These are phyloP conservation scores for Colletotrichum paranaense DNA, from an alignment of 2,329 filamentous ascomycete species.

Conservation along the genomic window DNA sequence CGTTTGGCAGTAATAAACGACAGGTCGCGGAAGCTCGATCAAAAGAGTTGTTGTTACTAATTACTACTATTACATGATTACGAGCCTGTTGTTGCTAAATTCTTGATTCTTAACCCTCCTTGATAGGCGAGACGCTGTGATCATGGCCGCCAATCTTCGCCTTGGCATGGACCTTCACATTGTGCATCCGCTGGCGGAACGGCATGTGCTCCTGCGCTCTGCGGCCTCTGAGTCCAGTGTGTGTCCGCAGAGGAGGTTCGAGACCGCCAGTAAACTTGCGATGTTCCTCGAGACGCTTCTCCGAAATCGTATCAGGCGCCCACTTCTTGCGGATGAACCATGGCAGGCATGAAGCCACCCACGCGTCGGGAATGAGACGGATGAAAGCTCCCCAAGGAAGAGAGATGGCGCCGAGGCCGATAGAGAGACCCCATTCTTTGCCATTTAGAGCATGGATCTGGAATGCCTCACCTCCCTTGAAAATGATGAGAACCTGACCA, in stretches of 20 bases:
- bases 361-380: constrained; percentile 77
- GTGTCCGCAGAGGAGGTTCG: constrained; percentile 42
- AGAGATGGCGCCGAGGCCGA: constrained; percentile 80
- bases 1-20: neutral
- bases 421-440: constrained; percentile 84
- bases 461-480: constrained; percentile 82
- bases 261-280: constrained; percentile 36
- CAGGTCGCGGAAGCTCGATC: neutral
- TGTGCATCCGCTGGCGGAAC: constrained; percentile 43
- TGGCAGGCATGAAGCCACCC: constrained; percentile 44
- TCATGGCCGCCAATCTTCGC: constrained; percentile 15
- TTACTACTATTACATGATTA: neutral
- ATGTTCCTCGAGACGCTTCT: constrained; percentile 37
- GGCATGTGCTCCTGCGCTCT: constrained; percentile 45
- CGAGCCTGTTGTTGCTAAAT: neutral
- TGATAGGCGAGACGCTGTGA: constrained; percentile 37
- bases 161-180: constrained; percentile 42
- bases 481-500: constrained; percentile 87
- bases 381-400: constrained; percentile 80
- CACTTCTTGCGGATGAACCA: constrained; percentile 43
- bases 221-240: constrained; percentile 45
- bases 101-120: constrained; percentile 39
- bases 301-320: constrained; percentile 38
- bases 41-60: neutral
- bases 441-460: constrained; percentile 71